Conservation (phyloP, 2,329 filamentous ascomycete species). For the Cadophora sp. region DNA sequence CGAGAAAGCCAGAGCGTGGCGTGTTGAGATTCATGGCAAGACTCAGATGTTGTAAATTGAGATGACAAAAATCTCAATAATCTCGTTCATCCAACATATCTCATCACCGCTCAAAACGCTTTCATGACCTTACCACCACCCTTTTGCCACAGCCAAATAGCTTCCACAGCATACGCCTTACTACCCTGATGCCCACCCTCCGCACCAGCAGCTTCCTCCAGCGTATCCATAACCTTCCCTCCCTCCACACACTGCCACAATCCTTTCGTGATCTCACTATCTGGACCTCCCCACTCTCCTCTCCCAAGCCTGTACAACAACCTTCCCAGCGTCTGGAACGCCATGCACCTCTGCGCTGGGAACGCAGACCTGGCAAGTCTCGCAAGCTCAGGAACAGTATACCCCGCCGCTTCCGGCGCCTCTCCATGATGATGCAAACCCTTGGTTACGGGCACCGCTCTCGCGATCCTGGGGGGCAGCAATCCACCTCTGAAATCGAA, state of each 20-base stretch:
- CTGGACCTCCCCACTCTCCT: slow-evolving; percentile 73
- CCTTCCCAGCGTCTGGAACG: slow-evolving; percentile 88
- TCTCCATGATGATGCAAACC: slow-evolving; percentile 94
- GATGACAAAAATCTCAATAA: neutral
- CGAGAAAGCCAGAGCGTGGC: too few species aligned
- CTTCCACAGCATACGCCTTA: slow-evolving; percentile 84
- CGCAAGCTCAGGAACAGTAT: slow-evolving; percentile 87
- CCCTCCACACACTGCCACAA: slow-evolving; percentile 84
- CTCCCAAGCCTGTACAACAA: slow-evolving; percentile 83
- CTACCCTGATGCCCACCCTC: slow-evolving; percentile 78
- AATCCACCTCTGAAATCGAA: slow-evolving; percentile 88
- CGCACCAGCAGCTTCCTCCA: slow-evolving; percentile 76
- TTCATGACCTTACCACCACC: slow-evolving; percentile 45
- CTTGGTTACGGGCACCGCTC: slow-evolving; percentile 75
- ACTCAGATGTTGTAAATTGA: too few species aligned
- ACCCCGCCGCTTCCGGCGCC: slow-evolving; percentile 91
- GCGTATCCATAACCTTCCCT: slow-evolving; percentile 75
- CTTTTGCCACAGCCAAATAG: slow-evolving; percentile 76
- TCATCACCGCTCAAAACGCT: slow-evolving; percentile 31
- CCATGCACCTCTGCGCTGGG: slow-evolving; percentile 86
- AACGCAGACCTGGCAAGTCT: slow-evolving; percentile 82
- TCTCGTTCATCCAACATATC: neutral
- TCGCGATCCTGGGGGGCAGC: slow-evolving; percentile 76
- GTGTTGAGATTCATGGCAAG: too few species aligned
- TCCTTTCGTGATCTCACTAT: slow-evolving; percentile 72